Evolutionary conservation across 2,329 filamentous ascomycete genomes (phyloP).

Genomic region (Colletotrichum paranaense): DNA sequence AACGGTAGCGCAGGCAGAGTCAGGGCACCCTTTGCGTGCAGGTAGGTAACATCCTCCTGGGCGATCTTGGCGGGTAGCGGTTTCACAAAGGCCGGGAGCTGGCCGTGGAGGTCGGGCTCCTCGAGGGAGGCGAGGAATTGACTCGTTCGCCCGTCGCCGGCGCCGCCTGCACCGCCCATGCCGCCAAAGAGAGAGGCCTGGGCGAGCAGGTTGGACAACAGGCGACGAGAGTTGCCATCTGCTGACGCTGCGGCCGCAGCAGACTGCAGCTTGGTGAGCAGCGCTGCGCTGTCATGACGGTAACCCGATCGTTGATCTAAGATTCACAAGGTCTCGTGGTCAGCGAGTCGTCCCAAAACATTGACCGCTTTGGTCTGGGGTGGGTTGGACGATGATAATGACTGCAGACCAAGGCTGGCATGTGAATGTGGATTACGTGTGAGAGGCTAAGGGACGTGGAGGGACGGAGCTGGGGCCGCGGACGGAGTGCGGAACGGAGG

Average conservation of each 20-base stretch:
- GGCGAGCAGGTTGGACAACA: constrained; percentile 36
- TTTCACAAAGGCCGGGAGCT: constrained; percentile 78
- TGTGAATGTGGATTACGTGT: constrained; percentile 38
- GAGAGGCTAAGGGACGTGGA: constrained; percentile 29
- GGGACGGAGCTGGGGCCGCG: constrained; percentile 30
- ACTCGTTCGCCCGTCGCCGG: constrained; percentile 49
- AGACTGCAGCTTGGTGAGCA: constrained; percentile 45
- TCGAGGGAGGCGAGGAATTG: constrained; percentile 61
- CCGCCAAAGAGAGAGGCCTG: constrained; percentile 46
- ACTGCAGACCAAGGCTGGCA: constrained; percentile 28
- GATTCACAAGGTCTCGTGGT: constrained; percentile 43
- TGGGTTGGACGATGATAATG: constrained; percentile 10
- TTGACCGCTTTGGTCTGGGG: background rate
- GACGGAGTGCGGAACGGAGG: background rate
- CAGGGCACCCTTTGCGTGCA: constrained; percentile 86
- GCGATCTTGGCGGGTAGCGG: constrained; percentile 82
- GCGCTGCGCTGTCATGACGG: constrained; percentile 44
- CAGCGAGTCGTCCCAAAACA: constrained; percentile 38
- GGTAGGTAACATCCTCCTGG: constrained; percentile 84
- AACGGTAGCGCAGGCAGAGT: constrained; percentile 77
- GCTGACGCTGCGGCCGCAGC: constrained; percentile 37
- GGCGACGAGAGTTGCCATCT: constrained; percentile 35
- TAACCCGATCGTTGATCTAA: constrained; percentile 52
- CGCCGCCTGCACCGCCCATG: background rate
- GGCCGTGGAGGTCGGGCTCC: constrained; percentile 55